Conservation (phyloP, 768 basidiomycete genomes). For the Hysterangium stoloniferum region DNA sequence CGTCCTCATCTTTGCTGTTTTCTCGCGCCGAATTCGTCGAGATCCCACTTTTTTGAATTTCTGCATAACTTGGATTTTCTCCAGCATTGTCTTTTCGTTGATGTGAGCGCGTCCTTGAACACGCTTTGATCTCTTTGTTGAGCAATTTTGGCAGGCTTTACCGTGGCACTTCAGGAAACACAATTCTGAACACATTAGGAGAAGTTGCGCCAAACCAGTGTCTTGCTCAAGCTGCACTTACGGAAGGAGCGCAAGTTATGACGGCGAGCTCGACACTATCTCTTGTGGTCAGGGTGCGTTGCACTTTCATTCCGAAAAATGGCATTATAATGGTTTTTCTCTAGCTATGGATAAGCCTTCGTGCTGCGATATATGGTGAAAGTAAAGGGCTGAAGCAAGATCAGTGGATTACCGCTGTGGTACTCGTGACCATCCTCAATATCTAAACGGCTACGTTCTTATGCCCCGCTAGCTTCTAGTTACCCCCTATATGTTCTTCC, state of each 20-base stretch:
- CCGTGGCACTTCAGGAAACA: slow-evolving; percentile 7
- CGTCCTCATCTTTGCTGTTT: slow-evolving; percentile 37
- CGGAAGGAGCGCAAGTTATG: slow-evolving; percentile 33
- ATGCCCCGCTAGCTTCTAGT: slow-evolving; percentile 5
- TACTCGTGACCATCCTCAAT: not conserved
- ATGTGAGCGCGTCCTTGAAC: slow-evolving; percentile 31
- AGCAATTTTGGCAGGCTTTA: slow-evolving; percentile 14
- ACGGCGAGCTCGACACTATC: slow-evolving; percentile 8
- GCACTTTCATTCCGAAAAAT: not conserved
- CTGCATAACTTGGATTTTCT: slow-evolving; percentile 48
- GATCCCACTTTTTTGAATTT: slow-evolving; percentile 51
- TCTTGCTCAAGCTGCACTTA: slow-evolving; percentile 43
- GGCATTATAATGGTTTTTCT: not conserved
- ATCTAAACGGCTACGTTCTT: not conserved
- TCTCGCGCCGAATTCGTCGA: slow-evolving; percentile 35
- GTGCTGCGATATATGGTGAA: slow-evolving; percentile 5
- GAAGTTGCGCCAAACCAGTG: slow-evolving; percentile 32
- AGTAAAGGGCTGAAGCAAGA: not conserved
- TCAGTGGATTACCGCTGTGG: not conserved
- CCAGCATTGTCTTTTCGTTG: slow-evolving; percentile 43
- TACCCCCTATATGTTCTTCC: slow-evolving; percentile 2
- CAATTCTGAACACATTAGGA: slow-evolving; percentile 13
- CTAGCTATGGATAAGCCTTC: slow-evolving; percentile 9
- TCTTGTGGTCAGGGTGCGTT: slow-evolving; percentile 1
- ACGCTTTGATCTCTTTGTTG: not conserved